Evolutionary conservation across 148 eudicot genomes (phyloP), one percentile per base, ranked within the genome.

Genomic region (Drosera capensis): DNA sequence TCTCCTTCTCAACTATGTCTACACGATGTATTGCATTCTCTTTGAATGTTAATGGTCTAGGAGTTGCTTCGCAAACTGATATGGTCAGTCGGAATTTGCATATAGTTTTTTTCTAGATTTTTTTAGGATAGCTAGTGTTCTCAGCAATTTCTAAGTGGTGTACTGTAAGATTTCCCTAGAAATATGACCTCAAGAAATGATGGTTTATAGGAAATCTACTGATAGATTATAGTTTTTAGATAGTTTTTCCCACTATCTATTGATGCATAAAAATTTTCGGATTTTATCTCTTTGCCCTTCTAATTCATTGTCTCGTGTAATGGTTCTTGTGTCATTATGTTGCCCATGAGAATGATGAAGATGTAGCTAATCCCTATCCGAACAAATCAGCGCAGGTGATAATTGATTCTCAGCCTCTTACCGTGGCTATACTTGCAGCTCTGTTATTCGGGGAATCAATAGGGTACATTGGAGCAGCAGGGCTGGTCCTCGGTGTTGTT

Each of bases 331-430:
- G 6, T 8, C 20, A 20, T 18, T 41, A n/a, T 41, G 21, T 11
- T 23, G 8, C 45, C 23, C 14, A 17, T 16, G 44, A 40, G 28
- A 15, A 45, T 42, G 18, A 46, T 18, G 36, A 45, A 30, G 44
- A 29, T 49, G 37, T 12, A 35, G n/a, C 22, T 66, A 26, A 67
- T 38, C 14, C 30, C 4, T 18, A 42, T 51, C 38, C 43, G 38
- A 52, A 52, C 25, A 8, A 21, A 54, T 48, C 55, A 49, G 52
- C 76, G 75, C 84, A 90, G 99, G 99, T 90, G 35, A 90, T 90
- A 52, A 90, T 90, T 52, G 99, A 90, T 51, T 90, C 99, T 46
- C 99, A 90, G 63, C 99, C 99, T 62, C 74, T 90, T 51, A 85
- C 99, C 22, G 99, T 90, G 45, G 95, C 99, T 58, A 56, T 85